Conservation (phyloP, 805 yeast genomes). For the Cyberlindnera samutprakarnensis region DNA sequence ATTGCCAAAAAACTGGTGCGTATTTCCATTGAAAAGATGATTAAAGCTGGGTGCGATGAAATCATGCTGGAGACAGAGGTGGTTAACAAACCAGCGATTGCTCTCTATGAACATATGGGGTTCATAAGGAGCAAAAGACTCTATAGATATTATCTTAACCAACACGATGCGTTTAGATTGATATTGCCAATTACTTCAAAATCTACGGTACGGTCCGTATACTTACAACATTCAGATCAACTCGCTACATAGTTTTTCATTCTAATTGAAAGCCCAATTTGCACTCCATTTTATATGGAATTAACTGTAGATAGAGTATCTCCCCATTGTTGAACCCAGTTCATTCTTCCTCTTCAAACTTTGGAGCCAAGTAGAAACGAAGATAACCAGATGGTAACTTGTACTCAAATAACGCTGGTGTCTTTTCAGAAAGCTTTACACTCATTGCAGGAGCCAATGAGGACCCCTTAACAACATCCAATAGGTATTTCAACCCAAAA, state of each 20-base stretch:
- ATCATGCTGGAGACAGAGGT: conserved; percentile 92
- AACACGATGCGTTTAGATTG: conserved; percentile 87
- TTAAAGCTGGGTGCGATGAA: conserved; percentile 67
- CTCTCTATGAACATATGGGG: conserved; percentile 67
- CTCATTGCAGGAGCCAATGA: conserved; percentile 70
- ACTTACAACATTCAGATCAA: no score
- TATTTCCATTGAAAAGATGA: conserved; percentile 57
- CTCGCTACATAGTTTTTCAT: no score
- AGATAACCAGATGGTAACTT: conserved; percentile 86
- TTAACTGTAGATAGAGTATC: no score
- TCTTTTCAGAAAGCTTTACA: conserved; percentile 78
- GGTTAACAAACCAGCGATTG: conserved; percentile 61
- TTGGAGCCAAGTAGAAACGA: conserved; percentile 95
- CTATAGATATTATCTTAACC: conserved; percentile 81
- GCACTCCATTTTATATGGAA: no score
- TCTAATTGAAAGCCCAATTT: no score
- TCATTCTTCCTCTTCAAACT: conserved; percentile 82
- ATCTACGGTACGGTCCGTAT: conserved; percentile 48
- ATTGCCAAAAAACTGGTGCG: conserved; percentile 71
- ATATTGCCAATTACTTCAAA: conserved; percentile 71
- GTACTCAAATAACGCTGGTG: conserved; percentile 92
- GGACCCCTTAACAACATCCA: conserved; percentile 89
- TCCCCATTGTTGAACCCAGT: conserved; percentile 1
- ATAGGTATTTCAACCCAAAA: conserved; percentile 86
- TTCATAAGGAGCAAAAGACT: conserved; percentile 69